Evolutionary conservation across 2,329 filamentous ascomycete genomes (phyloP), one percentile per base, ranked within the genome.

Genomic region (Aspergillus sp.): DNA sequence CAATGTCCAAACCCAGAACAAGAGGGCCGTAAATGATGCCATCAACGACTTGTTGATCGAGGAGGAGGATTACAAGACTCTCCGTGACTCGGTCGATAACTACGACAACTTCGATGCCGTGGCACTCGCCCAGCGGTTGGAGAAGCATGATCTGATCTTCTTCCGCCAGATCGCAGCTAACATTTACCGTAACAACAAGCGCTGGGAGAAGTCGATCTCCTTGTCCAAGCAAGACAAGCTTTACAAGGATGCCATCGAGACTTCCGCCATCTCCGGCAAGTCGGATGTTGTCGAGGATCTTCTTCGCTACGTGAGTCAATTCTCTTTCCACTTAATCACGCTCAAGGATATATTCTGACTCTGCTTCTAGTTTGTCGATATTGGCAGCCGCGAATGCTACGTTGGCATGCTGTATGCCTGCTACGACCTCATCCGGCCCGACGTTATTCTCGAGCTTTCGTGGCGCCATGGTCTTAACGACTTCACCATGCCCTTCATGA

Each of bases 401-500:
- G 95, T 97, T n/a, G 96, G 93, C 74, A 99, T 99, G 93, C 86
- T 99, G 52, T 99, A 99, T 75, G 90, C 96, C 55, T 99, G 95
- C 84, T 96, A 99, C 79, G 95, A 98, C 61, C 89, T 99, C 63
- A 93, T 99, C 69, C 91, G 92, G 17, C 90, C 96, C 3, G 92
- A 98, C 73, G 83, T 96, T 55, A 90, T 99, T 61, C 86, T 99
- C 77, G 95, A 99, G 81, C 86, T 99, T 60, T 98, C 95, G 61
- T 99, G 95, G 95, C 94, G 95, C 70, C 85, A 96, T 75, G 92
- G 92, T 62, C 89, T 99, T 41, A 88, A 89, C 71, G 95, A 99
- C 81, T 99, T 96, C 81, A 96, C 93, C 51, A 99, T 99, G 96
- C 95, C 95, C 17, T 99, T 96, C 84, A 96, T 99, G 92, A 98